Percentiles rank a stretch among this genome's conserved stretches.
Evolutionary conservation across 768 basidiomycete genomes (phyloP).

Genomic region (Leccinum rimulosum): DNA sequence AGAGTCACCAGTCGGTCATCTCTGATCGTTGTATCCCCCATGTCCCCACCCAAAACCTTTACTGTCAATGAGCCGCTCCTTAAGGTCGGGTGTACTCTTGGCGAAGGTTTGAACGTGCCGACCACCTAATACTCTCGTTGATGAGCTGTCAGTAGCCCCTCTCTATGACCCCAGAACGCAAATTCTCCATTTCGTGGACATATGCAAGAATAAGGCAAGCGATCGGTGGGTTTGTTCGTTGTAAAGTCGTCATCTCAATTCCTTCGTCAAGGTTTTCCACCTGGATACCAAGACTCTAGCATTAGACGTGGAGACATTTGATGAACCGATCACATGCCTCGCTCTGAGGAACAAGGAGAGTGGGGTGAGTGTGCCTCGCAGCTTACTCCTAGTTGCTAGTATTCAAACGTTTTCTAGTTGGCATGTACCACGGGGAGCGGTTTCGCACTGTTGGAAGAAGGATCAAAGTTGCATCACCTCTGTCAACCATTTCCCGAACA

Average conservation of each 20-base stretch:
- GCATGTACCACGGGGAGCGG: constrained; percentile 23
- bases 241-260: background rate
- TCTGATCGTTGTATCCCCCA: constrained; percentile 1
- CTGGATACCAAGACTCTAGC: constrained; percentile 42
- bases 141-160: constrained; percentile 43
- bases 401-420: constrained; percentile 5
- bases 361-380: constrained; percentile 4
- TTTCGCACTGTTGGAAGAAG: constrained; percentile 17
- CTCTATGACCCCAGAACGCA: constrained; percentile 55
- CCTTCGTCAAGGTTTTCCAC: constrained; percentile 21
- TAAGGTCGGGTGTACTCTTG: constrained; percentile 52
- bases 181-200: constrained; percentile 68
- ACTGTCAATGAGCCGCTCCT: constrained; percentile 42
- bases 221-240: background rate
- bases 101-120: constrained; percentile 49
- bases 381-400: background rate
- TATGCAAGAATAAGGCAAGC: constrained; percentile 29
- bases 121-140: background rate
- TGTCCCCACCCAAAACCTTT: constrained; percentile 19
- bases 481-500: constrained; percentile 47
- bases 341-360: constrained; percentile 45
- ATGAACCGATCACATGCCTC: constrained; percentile 57
- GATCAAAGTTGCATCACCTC: constrained; percentile 47
- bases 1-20: background rate
- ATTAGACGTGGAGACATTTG: constrained; percentile 46